Base-by-base conservation (phyloP, 345 rosid species). In the Sonneratia alba region DNA sequence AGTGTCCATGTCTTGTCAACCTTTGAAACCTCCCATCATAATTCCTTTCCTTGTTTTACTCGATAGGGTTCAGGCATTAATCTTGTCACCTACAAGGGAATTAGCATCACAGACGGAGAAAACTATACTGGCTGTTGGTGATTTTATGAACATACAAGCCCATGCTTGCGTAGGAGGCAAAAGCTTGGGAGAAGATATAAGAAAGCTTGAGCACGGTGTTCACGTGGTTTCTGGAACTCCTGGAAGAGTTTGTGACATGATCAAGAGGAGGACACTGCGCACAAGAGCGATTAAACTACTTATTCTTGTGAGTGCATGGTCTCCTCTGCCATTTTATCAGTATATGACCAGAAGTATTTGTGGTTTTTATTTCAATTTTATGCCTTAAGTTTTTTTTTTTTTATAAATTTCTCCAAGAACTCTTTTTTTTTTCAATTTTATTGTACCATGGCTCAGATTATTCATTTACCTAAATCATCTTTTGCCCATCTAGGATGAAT, bases 171-270 rank as follows among this genome's bases (percentile, higher is more conserved):
- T 95, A 45, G 99, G 99, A 77, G 97, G 99, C 49, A 92, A 92
- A 83, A 95, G 99, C 77, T 88, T 95, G 42, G 99, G 99, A 7
- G 99, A 95, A 72, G 99, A 95, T 75, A 95, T 95, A 34, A 86
- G 96, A 74, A 95, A 95, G 80, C 75, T 84, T 47, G 89, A 82
- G 47, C 73, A 79, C 72, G 90, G 90, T 7, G 90, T 86, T 74
- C 90, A 86, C 9, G 89, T 92, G 61, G 99, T 95, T 24, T 95
- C 99, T 22, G 98, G 98, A 73, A 92, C 99, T 21, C 99, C 98
- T 8, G 99, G 99, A 22, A 89, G 98, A 80, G 99, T 95, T 18
- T 92, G 94, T 79, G 98, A 92, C 72, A 95, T 95, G 99, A 95
- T 95, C 76, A 95, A 92, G 89, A 89, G 98, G 83, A 90, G 93